phyloP scores from a whole-genome alignment of 2,329 filamentous ascomycete species.

The Westerdykella ornata region DNA sequence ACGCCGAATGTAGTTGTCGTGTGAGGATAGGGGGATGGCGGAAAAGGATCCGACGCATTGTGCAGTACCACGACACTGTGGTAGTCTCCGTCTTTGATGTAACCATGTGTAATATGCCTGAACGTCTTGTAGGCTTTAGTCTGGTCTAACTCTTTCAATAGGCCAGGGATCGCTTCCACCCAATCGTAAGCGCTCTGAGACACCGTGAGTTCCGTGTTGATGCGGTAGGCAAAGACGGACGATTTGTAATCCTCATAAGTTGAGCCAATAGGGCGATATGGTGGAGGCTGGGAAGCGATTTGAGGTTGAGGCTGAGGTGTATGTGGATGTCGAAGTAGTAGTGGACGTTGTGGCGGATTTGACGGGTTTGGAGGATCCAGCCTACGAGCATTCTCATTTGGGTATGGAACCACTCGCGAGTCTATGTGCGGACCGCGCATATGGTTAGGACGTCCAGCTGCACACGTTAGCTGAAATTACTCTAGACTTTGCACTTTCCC shows the following conservation, averaged over 20 bases:
- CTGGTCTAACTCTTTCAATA: too few species aligned
- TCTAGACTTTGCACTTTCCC: too few species aligned
- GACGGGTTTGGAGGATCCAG: neutral
- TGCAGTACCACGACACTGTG: slow-evolving; percentile 23
- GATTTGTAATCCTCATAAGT: slow-evolving; percentile 20
- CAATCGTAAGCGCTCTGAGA: slow-evolving; percentile 4
- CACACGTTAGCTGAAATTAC: too few species aligned
- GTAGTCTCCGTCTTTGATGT: slow-evolving; percentile 16
- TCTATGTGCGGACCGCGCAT: too few species aligned
- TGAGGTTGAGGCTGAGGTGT: neutral
- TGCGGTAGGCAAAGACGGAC: slow-evolving; percentile 16
- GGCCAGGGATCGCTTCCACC: slow-evolving; percentile 2
- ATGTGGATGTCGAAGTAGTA: neutral
- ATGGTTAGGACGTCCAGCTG: too few species aligned
- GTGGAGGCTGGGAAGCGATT: neutral
- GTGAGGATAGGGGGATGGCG: neutral
- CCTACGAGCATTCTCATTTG: too few species aligned
- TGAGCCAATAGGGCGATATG: slow-evolving; percentile 6
- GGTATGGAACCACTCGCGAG: too few species aligned
- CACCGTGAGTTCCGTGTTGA: slow-evolving; percentile 6
- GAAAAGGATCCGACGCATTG: slow-evolving; percentile 20
- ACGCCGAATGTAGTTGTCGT: slow-evolving; percentile 20
- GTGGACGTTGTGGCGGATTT: neutral
- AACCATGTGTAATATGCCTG: slow-evolving; percentile 17
- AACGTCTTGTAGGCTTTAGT: slow-evolving; percentile 4